Base-by-base conservation (phyloP, 208 protist genomes). In the Leishmania gerbilli region DNA sequence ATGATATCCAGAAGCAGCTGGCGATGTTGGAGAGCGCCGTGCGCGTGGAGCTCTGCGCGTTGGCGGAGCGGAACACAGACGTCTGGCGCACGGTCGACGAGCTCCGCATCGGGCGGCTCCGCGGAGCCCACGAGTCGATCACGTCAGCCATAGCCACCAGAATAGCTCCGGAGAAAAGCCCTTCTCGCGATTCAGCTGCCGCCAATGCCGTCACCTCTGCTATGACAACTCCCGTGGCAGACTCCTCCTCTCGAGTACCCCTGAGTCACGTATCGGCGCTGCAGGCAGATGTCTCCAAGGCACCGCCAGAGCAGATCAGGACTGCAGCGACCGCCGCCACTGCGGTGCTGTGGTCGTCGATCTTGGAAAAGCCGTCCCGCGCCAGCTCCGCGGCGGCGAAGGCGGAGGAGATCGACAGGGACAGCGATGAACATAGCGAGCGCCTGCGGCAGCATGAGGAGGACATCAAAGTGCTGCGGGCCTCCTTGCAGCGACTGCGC, bases 21-120 rank as follows among this genome's bases (percentile, higher is more conserved):
- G 60, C 87, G 24, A 71, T 81, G 21, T 74, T 97, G 49, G 91
- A 97, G 76, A 91, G 81, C 65, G 94, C 94, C 31, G 88, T 97
- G 69, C 91, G 91, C 19, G 79, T 83, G 71, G 94, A 97, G 81
- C 85, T 97, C 3, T 82, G 84, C 40, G 79, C 90, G 3, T 72
- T 97, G 47, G 90, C 89, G n/a, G 88, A 95, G 77, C 87, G 84
- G 13, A 69, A 90, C 81, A 85, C 88, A 42, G 85, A 87, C 24
- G 55, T 90, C 64, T 60, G 91, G 53, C 86, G 76, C 34, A 75
- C 76, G 56, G 56, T 90, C 2, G 86, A 90, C 34, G 82, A 86
- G 9, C 11, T 88, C 15, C 79, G 86, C 51, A 65, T 85, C 37
- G 82, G 68, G 15, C 80, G 81, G 8, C 76, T 74, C 17, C 72